phyloP scores from a whole-genome alignment of 768 basidiomycete genomes.

The Boletus bicolor region DNA sequence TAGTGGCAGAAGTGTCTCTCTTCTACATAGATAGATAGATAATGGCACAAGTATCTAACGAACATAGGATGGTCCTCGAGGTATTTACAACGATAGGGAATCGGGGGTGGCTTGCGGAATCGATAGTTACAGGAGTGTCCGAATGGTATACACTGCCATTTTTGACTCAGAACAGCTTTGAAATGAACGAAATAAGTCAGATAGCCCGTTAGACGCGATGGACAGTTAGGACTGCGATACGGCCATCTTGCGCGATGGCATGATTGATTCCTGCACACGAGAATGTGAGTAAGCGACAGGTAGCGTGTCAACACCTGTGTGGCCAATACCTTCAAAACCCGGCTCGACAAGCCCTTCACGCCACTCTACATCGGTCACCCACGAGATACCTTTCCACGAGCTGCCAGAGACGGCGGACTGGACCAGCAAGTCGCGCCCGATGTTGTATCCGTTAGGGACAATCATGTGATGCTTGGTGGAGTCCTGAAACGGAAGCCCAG shows the following conservation, averaged over 20 bases:
- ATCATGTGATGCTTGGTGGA: conserved; percentile 70
- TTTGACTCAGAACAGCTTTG: background rate
- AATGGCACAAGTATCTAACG: background rate
- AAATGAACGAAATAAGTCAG: background rate
- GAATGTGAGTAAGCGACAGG: background rate
- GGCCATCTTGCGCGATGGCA: conserved; percentile 77
- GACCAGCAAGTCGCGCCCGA: conserved; percentile 78
- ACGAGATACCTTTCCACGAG: conserved; percentile 62
- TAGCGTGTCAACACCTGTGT: background rate
- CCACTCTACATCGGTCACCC: conserved; percentile 79
- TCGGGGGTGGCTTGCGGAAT: background rate
- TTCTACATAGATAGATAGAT: conserved; percentile 4
- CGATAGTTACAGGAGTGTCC: conserved; percentile 1
- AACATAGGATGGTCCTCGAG: conserved; percentile 2
- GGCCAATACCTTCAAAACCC: conserved; percentile 59
- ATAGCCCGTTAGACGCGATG: conserved; percentile 36
- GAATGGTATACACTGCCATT: conserved; percentile 15
- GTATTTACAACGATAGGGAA: conserved; percentile 10
- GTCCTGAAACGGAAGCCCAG: conserved; percentile 33
- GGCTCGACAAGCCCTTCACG: conserved; percentile 62
- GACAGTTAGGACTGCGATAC: conserved; percentile 75
- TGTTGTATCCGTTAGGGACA: conserved; percentile 74
- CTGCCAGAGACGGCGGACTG: conserved; percentile 58
- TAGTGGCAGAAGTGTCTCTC: background rate
- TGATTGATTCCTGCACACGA: conserved; percentile 66